Evolutionary conservation across 208 protist species (phyloP).

Genomic region (Crithidia brevicula): DNA sequence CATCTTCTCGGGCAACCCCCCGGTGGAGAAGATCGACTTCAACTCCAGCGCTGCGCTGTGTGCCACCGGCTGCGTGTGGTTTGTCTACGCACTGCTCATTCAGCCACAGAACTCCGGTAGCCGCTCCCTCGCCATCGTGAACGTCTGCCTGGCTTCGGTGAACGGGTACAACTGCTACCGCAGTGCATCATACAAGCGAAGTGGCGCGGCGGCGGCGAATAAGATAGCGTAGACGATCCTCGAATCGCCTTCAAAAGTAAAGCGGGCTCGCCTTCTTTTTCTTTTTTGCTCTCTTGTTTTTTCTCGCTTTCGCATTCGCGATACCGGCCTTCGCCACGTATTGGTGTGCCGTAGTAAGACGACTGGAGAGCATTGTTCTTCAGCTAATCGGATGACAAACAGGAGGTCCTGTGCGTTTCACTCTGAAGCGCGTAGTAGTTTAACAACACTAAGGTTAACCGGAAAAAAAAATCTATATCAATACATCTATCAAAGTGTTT

Average conservation of each 20-base stretch:
- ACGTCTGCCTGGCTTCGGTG: constrained; percentile 80
- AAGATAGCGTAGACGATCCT: constrained; percentile 24
- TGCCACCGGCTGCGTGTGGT: constrained; percentile 83
- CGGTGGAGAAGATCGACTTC: constrained; percentile 88
- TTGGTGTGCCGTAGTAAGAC: no score
- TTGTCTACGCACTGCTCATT: constrained; percentile 87
- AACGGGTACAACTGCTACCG: constrained; percentile 90
- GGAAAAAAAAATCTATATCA: no score
- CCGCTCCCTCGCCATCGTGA: constrained; percentile 80
- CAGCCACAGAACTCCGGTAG: constrained; percentile 90
- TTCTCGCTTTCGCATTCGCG: no score
- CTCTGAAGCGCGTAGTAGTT: no score
- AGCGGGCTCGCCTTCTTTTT: not conserved
- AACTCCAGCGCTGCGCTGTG: constrained; percentile 87
- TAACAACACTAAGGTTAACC: no score
- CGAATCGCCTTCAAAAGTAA: not conserved
- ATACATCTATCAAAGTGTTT: no score
- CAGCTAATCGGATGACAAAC: no score
- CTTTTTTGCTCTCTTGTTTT: no score
- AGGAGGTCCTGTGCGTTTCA: no score
- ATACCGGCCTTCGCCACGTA: no score
- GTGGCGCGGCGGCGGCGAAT: constrained; percentile 20
- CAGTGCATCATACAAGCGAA: constrained; percentile 49
- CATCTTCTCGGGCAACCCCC: constrained; percentile 78
- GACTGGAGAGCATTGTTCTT: no score